A percentile compares a stretch with the other conserved stretches of the same genome.
These are phyloP conservation scores for Fusarium brevicatenulatum DNA, from an alignment of 2,329 filamentous ascomycete genomes.

Conservation along the genomic window DNA sequence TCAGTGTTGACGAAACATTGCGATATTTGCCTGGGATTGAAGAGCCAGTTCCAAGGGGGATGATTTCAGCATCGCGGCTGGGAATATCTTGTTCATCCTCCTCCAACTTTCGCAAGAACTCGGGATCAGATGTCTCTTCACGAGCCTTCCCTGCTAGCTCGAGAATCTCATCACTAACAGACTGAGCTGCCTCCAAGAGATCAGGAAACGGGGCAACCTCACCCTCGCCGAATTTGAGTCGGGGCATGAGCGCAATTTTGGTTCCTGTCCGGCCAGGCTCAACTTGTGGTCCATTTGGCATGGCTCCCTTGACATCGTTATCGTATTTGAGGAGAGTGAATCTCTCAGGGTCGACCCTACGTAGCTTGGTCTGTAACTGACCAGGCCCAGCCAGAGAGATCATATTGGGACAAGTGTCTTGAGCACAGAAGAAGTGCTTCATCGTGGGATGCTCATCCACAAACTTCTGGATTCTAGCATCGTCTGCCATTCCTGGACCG, in stretches of 20 bases:
- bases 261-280: conserved; percentile 57
- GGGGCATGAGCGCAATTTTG: conserved; percentile 59
- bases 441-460: conserved; percentile 69
- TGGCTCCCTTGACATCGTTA: conserved; percentile 53
- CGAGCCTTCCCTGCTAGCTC: conserved; percentile 62
- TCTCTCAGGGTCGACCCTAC: conserved; percentile 76
- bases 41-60: conserved; percentile 90
- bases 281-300: conserved; percentile 44
- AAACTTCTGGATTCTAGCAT: conserved; percentile 74
- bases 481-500: conserved; percentile 71
- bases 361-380: conserved; percentile 73
- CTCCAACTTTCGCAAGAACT: conserved; percentile 61
- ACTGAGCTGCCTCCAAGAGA: conserved; percentile 58
- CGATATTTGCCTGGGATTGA: conserved; percentile 91
- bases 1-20: conserved; percentile 89
- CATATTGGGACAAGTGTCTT: conserved; percentile 79
- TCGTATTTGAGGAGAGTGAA: conserved; percentile 77
- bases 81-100: conserved; percentile 72
- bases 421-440: conserved; percentile 81
- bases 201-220: conserved; percentile 56
- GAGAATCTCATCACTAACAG: conserved; percentile 57
- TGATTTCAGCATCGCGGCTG: conserved; percentile 80
- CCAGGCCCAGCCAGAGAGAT: conserved; percentile 76
- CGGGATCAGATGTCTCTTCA: conserved; percentile 52
- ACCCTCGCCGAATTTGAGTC: conserved; percentile 57